Conservation (phyloP, 805 yeast species). For the Candida maltosa region DNA sequence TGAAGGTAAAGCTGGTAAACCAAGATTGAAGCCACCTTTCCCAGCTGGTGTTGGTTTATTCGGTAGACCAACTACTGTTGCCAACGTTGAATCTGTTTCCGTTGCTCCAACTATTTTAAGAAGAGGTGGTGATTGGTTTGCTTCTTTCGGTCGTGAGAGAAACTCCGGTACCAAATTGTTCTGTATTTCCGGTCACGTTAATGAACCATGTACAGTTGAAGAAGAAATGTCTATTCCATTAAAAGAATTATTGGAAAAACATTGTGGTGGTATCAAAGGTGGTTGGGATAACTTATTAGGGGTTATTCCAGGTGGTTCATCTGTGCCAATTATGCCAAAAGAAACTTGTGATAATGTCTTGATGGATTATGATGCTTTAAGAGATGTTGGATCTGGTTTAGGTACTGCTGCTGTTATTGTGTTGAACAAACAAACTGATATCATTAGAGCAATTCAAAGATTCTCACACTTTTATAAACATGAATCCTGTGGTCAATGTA, state of each 20-base stretch:
- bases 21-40: slow-evolving; percentile 91
- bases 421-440: slow-evolving; percentile 83
- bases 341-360: slow-evolving; percentile 62
- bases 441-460: slow-evolving; percentile 82
- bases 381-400: slow-evolving; percentile 81
- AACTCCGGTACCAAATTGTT: slow-evolving; percentile 80
- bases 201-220: slow-evolving; percentile 89
- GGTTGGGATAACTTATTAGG: slow-evolving; percentile 92
- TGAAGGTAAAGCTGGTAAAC: slow-evolving; percentile 93
- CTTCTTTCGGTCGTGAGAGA: slow-evolving; percentile 79
- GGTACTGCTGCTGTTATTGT: slow-evolving; percentile 94
- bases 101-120: slow-evolving; percentile 88
- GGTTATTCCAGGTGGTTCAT: slow-evolving; percentile 87
- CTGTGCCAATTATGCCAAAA: slow-evolving; percentile 78
- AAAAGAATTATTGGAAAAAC: slow-evolving; percentile 77
- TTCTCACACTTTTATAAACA: slow-evolving; percentile 82
- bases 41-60: slow-evolving; percentile 92
- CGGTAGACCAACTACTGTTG: slow-evolving; percentile 88
- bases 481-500: slow-evolving; percentile 93
- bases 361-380: slow-evolving; percentile 87
- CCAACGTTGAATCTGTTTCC: slow-evolving; percentile 88
- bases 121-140: slow-evolving; percentile 88
- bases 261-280: slow-evolving; percentile 88
- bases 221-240: slow-evolving; percentile 92
- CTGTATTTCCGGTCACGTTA: slow-evolving; percentile 88